Evolutionary conservation across 2,329 filamentous ascomycete species (phyloP).

Genomic region (Dissoconium aciculare): DNA sequence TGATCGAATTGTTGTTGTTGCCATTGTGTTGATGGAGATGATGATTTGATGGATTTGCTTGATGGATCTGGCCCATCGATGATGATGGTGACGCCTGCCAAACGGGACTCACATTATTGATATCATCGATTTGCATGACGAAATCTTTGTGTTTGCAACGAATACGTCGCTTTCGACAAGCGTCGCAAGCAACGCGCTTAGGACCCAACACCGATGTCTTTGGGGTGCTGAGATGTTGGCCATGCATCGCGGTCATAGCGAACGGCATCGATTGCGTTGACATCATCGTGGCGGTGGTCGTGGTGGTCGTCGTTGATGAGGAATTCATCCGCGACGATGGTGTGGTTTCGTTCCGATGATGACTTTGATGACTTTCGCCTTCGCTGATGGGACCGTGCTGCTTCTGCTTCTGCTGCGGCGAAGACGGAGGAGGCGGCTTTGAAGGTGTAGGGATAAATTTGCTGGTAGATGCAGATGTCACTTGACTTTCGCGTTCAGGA

Average conservation of each 20-base stretch:
- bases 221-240: slow-evolving; percentile 32
- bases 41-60: too few relatives aligned
- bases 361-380: slow-evolving; percentile 9
- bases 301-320: slow-evolving; percentile 3
- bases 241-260: slow-evolving; percentile 17
- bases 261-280: slow-evolving; percentile 4
- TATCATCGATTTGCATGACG: slow-evolving; percentile 19
- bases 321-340: too few relatives aligned
- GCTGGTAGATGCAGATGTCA: neutral
- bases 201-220: slow-evolving; percentile 46
- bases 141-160: slow-evolving; percentile 49
- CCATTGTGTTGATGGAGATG: too few relatives aligned
- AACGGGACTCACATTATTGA: neutral
- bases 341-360: too few relatives aligned
- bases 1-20: too few relatives aligned
- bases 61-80: neutral
- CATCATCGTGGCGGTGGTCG: slow-evolving; percentile 10
- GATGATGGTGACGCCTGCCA: neutral
- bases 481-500: neutral
- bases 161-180: slow-evolving; percentile 46
- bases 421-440: too few relatives aligned
- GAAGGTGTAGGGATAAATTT: too few relatives aligned
- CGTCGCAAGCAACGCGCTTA: slow-evolving; percentile 46
- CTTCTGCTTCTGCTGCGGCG: too few relatives aligned
- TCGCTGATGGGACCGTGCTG: neutral